Evolutionary conservation across 495 filamentous ascomycete genomes (phyloP).

Genomic region (Podospora sp.): DNA sequence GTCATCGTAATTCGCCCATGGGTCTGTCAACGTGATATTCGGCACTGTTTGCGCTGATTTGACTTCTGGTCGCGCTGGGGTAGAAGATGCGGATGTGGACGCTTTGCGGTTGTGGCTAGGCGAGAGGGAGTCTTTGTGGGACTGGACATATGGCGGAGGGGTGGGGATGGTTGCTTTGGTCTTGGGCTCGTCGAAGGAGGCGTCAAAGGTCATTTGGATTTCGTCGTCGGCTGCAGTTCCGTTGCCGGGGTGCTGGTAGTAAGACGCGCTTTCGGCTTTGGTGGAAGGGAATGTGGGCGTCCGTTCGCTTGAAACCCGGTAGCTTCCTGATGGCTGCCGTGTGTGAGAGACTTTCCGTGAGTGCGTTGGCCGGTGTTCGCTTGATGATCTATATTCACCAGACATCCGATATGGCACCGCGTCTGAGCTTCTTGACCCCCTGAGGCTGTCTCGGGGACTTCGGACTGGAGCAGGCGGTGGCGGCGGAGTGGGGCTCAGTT

Average conservation of each 20-base stretch:
- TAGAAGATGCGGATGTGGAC: conserved; percentile 18
- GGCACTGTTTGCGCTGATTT: conserved; percentile 45
- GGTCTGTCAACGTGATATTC: conserved; percentile 63
- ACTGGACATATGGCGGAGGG: conserved; percentile 32
- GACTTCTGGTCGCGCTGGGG: conserved; percentile 45
- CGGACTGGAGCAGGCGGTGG: conserved; percentile 30
- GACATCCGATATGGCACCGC: conserved; percentile 27
- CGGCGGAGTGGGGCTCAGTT: conserved; percentile 49
- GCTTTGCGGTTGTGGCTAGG: conserved; percentile 12
- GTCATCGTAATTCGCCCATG: conserved; percentile 82
- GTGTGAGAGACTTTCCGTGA: conserved; percentile 8
- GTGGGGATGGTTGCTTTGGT: conserved; percentile 44
- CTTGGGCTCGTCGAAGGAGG: conserved; percentile 49
- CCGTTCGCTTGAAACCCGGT: conserved; percentile 23
- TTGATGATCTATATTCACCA: conserved; percentile 40
- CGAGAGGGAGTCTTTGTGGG: conserved; percentile 22
- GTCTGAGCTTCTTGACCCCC: conserved; percentile 54
- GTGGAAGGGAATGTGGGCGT: conserved; percentile 28
- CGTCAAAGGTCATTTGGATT: conserved; percentile 76
- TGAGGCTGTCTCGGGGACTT: conserved; percentile 43
- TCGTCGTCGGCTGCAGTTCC: conserved; percentile 39
- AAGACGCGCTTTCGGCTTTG: conserved; percentile 12
- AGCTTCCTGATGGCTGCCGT: conserved; percentile 15
- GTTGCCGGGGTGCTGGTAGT: conserved; percentile 11
- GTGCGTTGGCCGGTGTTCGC: not conserved